Evolutionary conservation across 2,329 filamentous ascomycete genomes (phyloP), one percentile per base, ranked within the genome.

Genomic region (Colletotrichum liriopes): DNA sequence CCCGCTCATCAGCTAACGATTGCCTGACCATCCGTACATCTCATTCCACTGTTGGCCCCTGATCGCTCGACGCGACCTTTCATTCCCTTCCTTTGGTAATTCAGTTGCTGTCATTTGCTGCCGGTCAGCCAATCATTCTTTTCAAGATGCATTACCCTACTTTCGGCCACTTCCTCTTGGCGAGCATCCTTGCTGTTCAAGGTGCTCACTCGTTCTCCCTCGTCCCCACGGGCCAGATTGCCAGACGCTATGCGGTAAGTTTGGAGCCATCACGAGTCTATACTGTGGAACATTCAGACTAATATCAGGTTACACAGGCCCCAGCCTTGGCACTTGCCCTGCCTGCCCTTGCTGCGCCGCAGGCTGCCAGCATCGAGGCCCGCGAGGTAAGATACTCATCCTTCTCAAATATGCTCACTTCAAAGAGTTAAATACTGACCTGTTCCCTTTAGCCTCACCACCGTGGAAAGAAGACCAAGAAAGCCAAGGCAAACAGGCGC

Each of bases 141-240:
- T 73, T 55, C 69, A 72, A 65, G n/a, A 73, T 74, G 66, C 73
- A 73, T 45, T 65, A 69, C 59, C 65, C 69, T 54, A 71, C 70
- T 51, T 70, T 73, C 43, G 62, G 47, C 39, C 65, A 73, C 26
- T 64, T 74, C 55, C 65, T 72, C 66, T 41, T 74, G 71, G 71
- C 73, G 70, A 67, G 71, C 59, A 67, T 73, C 65, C 63, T 74
- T 52, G 65, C 71, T 56, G 71, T 56, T 35, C 62, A 67, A n/a
- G 71, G 65, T 39, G 70, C 41, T 55, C 71, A 72, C 43, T 72
- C 71, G 12, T 39, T 73, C n/a, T 43, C 37, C 45, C 45, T 73
- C 45, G 26, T 47, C 41, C 56, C 67, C 62, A 60, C 68, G 26
- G 71, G 67, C 26, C 32, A 67, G 62, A 37, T 73, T 43, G 71